Conservation (phyloP, 768 basidiomycete genomes). For the Leccinum rimulosum region DNA sequence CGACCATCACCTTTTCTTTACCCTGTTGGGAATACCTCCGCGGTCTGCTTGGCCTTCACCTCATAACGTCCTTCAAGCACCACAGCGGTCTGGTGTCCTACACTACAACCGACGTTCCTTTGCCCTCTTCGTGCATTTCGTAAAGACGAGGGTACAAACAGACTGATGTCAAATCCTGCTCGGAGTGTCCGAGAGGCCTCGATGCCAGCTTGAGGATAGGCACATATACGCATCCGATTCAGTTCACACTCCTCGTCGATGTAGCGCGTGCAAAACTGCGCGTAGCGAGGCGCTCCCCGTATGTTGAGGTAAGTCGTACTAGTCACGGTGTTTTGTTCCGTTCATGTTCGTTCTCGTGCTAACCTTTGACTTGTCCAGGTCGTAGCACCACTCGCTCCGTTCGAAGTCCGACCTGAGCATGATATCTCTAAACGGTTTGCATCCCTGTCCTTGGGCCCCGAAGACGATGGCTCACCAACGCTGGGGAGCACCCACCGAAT, state of each 20-base stretch:
- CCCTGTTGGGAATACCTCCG: conserved; percentile 57
- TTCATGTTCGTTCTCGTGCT: neutral
- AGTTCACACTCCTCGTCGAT: conserved; percentile 46
- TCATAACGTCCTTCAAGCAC: neutral
- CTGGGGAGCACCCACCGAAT: conserved; percentile 42
- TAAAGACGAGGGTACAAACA: conserved; percentile 35
- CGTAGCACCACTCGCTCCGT: conserved; percentile 12
- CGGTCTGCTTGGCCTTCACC: conserved; percentile 31
- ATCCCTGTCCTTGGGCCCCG: conserved; percentile 13
- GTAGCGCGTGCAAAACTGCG: conserved; percentile 37
- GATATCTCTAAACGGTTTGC: conserved; percentile 26
- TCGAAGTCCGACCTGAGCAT: conserved; percentile 20
- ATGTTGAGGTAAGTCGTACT: conserved; percentile 35
- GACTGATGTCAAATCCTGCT: conserved; percentile 37
- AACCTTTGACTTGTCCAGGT: conserved; percentile 13
- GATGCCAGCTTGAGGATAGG: conserved; percentile 14
- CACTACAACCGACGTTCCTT: conserved; percentile 52
- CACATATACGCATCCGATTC: conserved; percentile 22
- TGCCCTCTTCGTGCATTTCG: conserved; percentile 40
- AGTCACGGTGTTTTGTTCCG: neutral
- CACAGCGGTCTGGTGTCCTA: conserved; percentile 18
- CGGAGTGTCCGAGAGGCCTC: neutral
- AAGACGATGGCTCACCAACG: conserved; percentile 3
- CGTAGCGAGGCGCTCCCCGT: conserved; percentile 51
- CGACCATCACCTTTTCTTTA: conserved; percentile 43